Percentiles rank a stretch among this genome's conserved stretches.
These are phyloP conservation scores for Phytophthora europaea DNA, from an alignment of 352 stramenopile genomes.

Conservation along the genomic window DNA sequence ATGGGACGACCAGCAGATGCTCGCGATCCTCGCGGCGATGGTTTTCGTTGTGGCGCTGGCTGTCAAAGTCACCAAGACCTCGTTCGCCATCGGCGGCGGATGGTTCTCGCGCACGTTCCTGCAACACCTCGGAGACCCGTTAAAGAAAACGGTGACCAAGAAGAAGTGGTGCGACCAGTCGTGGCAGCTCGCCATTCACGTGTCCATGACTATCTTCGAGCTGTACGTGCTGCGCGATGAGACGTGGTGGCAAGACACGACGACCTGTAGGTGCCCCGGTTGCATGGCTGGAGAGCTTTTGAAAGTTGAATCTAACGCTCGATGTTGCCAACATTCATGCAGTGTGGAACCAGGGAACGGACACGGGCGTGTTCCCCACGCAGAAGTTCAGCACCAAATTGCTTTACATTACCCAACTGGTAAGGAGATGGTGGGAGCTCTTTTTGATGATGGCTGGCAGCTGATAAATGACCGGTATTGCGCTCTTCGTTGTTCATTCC, in stretches of 20 bases:
- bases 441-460: neutral
- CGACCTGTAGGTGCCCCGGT: conserved; percentile 54
- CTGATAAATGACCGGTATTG: neutral
- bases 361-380: conserved; percentile 76
- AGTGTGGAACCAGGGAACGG: conserved; percentile 86
- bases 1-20: conserved; percentile 75
- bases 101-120: conserved; percentile 86
- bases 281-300: conserved; percentile 4
- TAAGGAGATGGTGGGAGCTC: conserved; percentile 25
- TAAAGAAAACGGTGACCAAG: conserved; percentile 86
- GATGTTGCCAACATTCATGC: conserved; percentile 7
- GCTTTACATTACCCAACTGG: conserved; percentile 87
- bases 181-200: conserved; percentile 89
- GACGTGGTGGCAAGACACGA: conserved; percentile 90
- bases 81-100: conserved; percentile 67
- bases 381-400: conserved; percentile 88
- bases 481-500: neutral
- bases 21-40: conserved; percentile 71
- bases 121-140: conserved; percentile 81
- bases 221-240: conserved; percentile 84
- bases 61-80: conserved; percentile 74
- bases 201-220: conserved; percentile 88
- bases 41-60: conserved; percentile 76
- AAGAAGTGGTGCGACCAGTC: conserved; percentile 93
- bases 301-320: neutral